Conservation (phyloP, 2,329 filamentous ascomycete genomes). For the Proliferodiscus dingleyae region DNA sequence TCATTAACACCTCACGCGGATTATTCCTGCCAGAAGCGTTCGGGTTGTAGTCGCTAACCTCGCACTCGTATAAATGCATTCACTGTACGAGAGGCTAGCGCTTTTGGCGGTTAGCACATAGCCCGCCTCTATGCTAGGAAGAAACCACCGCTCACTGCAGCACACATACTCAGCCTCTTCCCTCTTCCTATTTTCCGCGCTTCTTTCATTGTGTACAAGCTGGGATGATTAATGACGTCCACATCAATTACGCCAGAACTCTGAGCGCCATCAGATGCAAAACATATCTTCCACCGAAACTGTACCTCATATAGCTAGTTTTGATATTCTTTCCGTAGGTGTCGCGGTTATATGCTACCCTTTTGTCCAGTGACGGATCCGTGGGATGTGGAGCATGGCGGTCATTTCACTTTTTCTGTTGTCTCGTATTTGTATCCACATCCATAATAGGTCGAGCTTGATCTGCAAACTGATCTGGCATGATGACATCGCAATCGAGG, state of each 20-base stretch:
- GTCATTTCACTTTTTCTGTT: too few species aligned
- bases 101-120: constrained; percentile 24
- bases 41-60: constrained; percentile 9
- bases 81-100: constrained; percentile 24
- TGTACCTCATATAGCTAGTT: constrained; percentile 63
- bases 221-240: constrained; percentile 70
- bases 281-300: constrained; percentile 66
- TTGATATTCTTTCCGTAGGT: not conserved
- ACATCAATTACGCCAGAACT: constrained; percentile 57
- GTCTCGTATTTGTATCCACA: too few species aligned
- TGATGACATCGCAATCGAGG: too few species aligned
- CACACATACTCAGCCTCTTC: constrained; percentile 61
- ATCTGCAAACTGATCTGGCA: too few species aligned
- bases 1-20: too few species aligned
- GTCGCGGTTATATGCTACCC: too few species aligned
- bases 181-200: constrained; percentile 48
- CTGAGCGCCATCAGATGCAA: constrained; percentile 58
- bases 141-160: constrained; percentile 29
- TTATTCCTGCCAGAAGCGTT: too few species aligned
- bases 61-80: constrained; percentile 18
- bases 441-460: too few species aligned
- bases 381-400: too few species aligned
- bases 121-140: constrained; percentile 54
- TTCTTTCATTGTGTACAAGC: constrained; percentile 63
- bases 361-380: too few species aligned